These are phyloP conservation scores for Sarcodon sp. DNA, from an alignment of 768 basidiomycete species.

Conservation along the genomic window DNA sequence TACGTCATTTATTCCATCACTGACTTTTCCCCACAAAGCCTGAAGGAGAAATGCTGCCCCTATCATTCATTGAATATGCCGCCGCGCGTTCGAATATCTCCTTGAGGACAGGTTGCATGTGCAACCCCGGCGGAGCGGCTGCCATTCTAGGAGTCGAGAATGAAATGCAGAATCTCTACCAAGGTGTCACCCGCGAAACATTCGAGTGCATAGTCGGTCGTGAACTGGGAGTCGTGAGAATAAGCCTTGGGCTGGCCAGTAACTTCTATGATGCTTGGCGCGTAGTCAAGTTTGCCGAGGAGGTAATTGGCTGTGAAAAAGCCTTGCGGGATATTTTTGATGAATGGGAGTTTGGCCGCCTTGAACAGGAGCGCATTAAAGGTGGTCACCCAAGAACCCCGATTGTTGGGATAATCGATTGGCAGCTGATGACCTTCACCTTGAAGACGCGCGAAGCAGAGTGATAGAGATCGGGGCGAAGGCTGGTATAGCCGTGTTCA, in stretches of 20 bases:
- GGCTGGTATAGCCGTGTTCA: no score
- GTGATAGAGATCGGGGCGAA: no score
- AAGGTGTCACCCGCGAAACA: constrained; percentile 45
- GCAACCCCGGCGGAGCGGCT: constrained; percentile 76
- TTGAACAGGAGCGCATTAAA: no score
- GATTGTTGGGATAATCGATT: no score
- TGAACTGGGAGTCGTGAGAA: constrained; percentile 63
- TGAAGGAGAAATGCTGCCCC: constrained; percentile 50
- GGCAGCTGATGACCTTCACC: no score
- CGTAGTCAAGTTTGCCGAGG: constrained; percentile 17
- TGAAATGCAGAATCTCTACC: constrained; percentile 50
- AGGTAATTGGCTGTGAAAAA: background rate
- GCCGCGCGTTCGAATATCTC: constrained; percentile 56
- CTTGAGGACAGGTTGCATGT: constrained; percentile 80
- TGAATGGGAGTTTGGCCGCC: background rate
- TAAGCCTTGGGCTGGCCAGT: constrained; percentile 71
- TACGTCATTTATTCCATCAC: background rate
- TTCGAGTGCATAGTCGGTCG: constrained; percentile 49
- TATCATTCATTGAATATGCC: constrained; percentile 61
- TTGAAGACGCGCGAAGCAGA: no score
- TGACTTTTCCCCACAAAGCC: constrained; percentile 29
- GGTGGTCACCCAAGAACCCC: no score
- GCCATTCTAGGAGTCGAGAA: constrained; percentile 53
- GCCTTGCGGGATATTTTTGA: background rate
- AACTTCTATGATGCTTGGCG: constrained; percentile 58